Base-by-base conservation (phyloP, 2,329 filamentous ascomycete genomes). In the Colletotrichum trifolii region DNA sequence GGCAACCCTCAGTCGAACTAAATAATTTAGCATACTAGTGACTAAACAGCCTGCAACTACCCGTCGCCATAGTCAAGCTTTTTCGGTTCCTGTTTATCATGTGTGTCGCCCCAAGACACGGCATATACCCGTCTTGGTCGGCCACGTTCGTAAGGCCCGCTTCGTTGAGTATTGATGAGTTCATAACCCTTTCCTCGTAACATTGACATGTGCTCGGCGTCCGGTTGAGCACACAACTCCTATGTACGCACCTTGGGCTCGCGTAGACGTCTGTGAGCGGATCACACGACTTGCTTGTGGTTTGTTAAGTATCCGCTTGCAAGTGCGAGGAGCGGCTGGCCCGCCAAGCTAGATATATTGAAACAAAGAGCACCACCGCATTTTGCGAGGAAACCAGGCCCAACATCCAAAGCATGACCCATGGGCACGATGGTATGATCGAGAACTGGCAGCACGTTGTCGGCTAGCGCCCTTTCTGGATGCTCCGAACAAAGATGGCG, bases 301-400 rank as follows among this genome's bases (percentile, higher is more conserved):
- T 25, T 25, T 25, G 25, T 25, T 25, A 25, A 25, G 52, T 3
- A 46, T 50, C 35, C 57, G 35, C 50, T 57, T 55, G 46, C 52
- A 54, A 38, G 49, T 55, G 46, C 52, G 49, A 38, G 49, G 49
- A 25, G 25, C 33, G 61, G 62, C 56, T 53, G 58, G 60, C 42
- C 58, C 58, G 52, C 53, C 47, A 49, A 50, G 58, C 46, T 42
- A 62, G 53, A 49, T 36, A 38, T 42, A 43, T 58, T 36, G 25
- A 49, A 49, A 50, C 55, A 45, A n/a, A 45, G 54, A 45, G 56
- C 42, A 43, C 13, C 42, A 17, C 49, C 33, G 49, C 40, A 17
- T n/a, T 38, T 45, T 50, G 38, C 57, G 50, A 61, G 57, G 62
- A 60, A 36, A 25, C 33, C 45, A 50, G 40, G 56, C 48, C 38